A percentile compares a stretch with the other conserved stretches of the same genome.
These are phyloP conservation scores for Carallia brachiata DNA, from an alignment of 345 rosid genomes.

Conservation along the genomic window DNA sequence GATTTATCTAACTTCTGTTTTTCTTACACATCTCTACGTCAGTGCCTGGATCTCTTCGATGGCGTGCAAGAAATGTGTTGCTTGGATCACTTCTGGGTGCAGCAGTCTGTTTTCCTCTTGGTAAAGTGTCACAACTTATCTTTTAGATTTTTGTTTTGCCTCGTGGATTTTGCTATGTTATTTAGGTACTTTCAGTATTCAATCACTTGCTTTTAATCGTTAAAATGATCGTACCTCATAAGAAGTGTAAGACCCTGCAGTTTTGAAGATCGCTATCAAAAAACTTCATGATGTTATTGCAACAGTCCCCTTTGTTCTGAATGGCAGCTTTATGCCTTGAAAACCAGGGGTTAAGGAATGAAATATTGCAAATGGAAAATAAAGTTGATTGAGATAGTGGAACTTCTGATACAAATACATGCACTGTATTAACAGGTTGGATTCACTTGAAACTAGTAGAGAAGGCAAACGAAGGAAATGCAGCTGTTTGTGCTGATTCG, in stretches of 20 bases:
- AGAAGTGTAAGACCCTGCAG: background rate
- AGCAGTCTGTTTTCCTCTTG: constrained; percentile 70
- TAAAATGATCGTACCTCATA: too few relatives aligned
- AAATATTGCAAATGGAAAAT: background rate
- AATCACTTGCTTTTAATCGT: background rate
- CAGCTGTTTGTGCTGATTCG: constrained; percentile 13
- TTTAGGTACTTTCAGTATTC: background rate
- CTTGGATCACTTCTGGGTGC: constrained; percentile 82
- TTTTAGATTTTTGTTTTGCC: background rate
- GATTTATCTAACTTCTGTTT: background rate
- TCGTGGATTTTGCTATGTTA: background rate
- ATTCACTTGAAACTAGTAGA: constrained; percentile 77
- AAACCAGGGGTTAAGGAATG: background rate
- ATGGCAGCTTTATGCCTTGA: too few relatives aligned
- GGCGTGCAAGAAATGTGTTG: constrained; percentile 84
- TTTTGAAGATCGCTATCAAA: background rate
- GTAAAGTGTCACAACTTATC: constrained; percentile 34
- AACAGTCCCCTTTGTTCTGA: background rate
- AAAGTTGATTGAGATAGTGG: background rate
- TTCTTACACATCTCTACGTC: constrained; percentile 10
- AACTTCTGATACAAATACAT: constrained; percentile 2
- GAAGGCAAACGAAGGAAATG: constrained; percentile 71
- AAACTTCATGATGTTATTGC: background rate
- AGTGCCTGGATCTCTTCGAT: constrained; percentile 85
- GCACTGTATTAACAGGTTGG: constrained; percentile 56